phyloP scores from a whole-genome alignment of 208 protist genomes.

The Trypanosoma congolense region DNA sequence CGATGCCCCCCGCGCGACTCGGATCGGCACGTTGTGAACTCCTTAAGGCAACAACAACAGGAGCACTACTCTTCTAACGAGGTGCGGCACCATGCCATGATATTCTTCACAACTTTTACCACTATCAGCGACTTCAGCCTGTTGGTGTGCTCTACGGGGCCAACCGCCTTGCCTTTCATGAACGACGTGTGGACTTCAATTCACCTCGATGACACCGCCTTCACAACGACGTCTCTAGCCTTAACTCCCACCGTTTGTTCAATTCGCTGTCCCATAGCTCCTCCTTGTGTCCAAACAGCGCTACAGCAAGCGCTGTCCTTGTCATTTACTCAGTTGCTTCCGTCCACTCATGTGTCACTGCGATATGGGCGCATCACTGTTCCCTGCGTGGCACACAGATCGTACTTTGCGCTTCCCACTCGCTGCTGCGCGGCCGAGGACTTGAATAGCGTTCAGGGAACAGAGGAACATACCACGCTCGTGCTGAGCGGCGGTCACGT shows the following conservation, averaged over 20 bases:
- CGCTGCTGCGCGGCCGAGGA: conserved; percentile 26
- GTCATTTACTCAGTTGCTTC: conserved; percentile 16
- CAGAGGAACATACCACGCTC: conserved; percentile 7
- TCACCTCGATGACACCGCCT: conserved; percentile 18
- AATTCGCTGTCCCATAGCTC: conserved; percentile 36
- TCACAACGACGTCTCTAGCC: conserved; percentile 19
- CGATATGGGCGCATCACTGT: conserved; percentile 18
- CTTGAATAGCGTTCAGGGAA: conserved; percentile 13
- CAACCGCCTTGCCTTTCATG: conserved; percentile 15
- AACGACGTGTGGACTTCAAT: conserved; percentile 15
- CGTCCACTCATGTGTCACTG: conserved; percentile 5
- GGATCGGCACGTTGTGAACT: conserved; percentile 11
- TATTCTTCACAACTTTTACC: conserved; percentile 28
- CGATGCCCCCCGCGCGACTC: conserved; percentile 18
- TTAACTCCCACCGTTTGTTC: conserved; percentile 18
- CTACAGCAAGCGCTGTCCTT: conserved; percentile 31
- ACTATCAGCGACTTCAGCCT: conserved; percentile 21
- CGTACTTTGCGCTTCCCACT: conserved; percentile 23
- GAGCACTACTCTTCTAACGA: not conserved
- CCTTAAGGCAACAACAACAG: conserved; percentile 3
- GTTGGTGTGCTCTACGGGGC: conserved; percentile 8
- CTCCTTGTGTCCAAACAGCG: conserved; percentile 27
- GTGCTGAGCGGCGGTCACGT: conserved; percentile 19
- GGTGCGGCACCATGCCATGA: conserved; percentile 1
- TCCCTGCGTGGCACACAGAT: conserved; percentile 20